Percentiles rank a stretch among this genome's conserved stretches.
Evolutionary conservation across 345 rosid species (phyloP).

Genomic region (Syzygium jambos): DNA sequence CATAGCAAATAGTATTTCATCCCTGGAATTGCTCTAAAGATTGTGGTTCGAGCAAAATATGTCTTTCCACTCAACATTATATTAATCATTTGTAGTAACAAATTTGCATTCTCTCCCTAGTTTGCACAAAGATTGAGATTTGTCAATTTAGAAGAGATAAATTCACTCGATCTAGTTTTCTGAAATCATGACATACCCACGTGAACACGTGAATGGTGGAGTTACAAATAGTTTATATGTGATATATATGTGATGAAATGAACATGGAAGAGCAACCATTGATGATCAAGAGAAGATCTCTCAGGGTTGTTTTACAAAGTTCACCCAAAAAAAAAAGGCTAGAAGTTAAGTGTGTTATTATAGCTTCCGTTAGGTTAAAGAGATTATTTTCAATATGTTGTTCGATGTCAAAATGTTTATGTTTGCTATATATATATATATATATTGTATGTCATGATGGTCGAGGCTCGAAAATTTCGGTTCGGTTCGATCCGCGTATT

Average conservation of each 20-base stretch:
- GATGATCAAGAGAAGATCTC: neutral
- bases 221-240: too few species aligned
- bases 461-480: neutral
- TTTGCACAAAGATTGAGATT: neutral
- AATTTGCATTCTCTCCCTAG: neutral
- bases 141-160: neutral
- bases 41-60: neutral
- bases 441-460: neutral
- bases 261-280: neutral
- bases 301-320: neutral
- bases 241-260: neutral
- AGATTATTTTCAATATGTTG: neutral
- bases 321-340: neutral
- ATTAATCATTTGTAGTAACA: neutral
- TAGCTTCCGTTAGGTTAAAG: neutral
- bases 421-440: neutral
- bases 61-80: neutral
- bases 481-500: fast-evolving
- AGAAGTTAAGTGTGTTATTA: neutral
- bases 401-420: neutral
- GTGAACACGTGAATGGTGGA: neutral
- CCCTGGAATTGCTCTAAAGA: neutral
- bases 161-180: neutral
- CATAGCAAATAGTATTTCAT: neutral
- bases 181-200: neutral